Evolutionary conservation across 192 early-diverging fungal genomes (phyloP).

Genomic region (Lunasporangiospora selenospora): DNA sequence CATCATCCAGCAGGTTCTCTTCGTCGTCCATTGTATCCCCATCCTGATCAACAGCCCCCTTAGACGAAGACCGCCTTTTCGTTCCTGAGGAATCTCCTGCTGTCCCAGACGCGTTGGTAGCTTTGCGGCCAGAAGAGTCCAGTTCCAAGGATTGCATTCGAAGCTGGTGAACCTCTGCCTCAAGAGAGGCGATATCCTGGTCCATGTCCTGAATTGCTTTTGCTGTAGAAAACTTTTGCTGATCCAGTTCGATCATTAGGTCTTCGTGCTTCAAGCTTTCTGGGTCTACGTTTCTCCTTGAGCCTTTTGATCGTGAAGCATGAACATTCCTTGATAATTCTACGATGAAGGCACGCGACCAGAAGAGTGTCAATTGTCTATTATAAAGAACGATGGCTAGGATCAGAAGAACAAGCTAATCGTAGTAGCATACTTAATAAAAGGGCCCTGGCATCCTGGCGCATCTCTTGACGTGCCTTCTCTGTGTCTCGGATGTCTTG

Average conservation of each 20-base stretch:
- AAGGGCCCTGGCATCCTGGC: constrained; percentile 12
- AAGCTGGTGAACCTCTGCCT: constrained; percentile 26
- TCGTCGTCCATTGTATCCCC: constrained; percentile 12
- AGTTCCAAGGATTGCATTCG: constrained; percentile 28
- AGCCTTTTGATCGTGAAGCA: constrained; percentile 19
- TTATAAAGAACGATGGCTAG: background rate
- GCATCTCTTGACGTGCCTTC: constrained; percentile 13
- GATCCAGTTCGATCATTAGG: constrained; percentile 26
- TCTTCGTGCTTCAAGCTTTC: constrained; percentile 30
- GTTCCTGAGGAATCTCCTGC: background rate
- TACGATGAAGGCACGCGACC: background rate
- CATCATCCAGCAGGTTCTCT: constrained; percentile 21
- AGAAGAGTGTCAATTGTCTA: background rate
- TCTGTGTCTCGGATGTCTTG: constrained; percentile 26
- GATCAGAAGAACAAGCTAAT: background rate
- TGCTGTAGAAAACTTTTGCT: constrained; percentile 25
- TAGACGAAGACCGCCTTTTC: background rate
- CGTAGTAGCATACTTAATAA: constrained; percentile 22
- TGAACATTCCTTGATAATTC: constrained; percentile 29
- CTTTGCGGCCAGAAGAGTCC: background rate
- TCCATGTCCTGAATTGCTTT: constrained; percentile 31
- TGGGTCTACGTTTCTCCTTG: constrained; percentile 14
- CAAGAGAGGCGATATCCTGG: constrained; percentile 27
- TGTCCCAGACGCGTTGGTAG: background rate
- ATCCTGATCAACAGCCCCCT: background rate